Conservation (phyloP, 2,329 filamentous ascomycete species). For the Curvularia spicifera region DNA sequence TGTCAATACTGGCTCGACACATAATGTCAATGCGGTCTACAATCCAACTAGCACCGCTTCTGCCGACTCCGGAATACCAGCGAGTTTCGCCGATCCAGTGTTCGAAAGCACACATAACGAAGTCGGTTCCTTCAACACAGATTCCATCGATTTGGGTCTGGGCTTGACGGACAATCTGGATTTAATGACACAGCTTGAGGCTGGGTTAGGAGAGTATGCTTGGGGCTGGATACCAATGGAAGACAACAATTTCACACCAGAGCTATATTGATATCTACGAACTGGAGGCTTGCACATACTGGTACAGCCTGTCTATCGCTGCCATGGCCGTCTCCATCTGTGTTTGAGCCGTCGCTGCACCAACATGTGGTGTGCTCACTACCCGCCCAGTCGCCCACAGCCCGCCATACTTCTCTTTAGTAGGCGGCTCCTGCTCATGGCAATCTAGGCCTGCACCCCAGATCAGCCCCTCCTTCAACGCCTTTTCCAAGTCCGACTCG, state of each 20-base stretch:
- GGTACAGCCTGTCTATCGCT: constrained; percentile 40
- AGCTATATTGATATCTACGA: not conserved
- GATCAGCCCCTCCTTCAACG: constrained; percentile 52
- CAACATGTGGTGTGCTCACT: constrained; percentile 59
- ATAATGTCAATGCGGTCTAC: not conserved
- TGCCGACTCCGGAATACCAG: not conserved
- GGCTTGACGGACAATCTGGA: constrained; percentile 19
- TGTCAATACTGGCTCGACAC: not conserved
- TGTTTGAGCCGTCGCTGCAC: constrained; percentile 53
- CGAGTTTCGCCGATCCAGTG: not conserved
- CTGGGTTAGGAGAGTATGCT: constrained; percentile 43
- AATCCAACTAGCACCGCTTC: not conserved
- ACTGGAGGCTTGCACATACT: constrained; percentile 16
- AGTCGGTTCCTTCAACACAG: not conserved
- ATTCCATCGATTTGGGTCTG: constrained; percentile 9
- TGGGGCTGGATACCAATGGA: constrained; percentile 32
- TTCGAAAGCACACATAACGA: not conserved
- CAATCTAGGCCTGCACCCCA: constrained; percentile 58
- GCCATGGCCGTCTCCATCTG: constrained; percentile 48
- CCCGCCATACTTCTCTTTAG: constrained; percentile 48
- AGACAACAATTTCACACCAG: constrained; percentile 5
- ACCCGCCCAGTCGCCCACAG: constrained; percentile 54
- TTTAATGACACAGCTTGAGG: constrained; percentile 36
- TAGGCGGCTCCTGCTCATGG: constrained; percentile 56
- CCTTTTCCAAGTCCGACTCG: constrained; percentile 54